Evolutionary conservation across 768 basidiomycete genomes (phyloP).

Genomic region (Mycena belliarum): DNA sequence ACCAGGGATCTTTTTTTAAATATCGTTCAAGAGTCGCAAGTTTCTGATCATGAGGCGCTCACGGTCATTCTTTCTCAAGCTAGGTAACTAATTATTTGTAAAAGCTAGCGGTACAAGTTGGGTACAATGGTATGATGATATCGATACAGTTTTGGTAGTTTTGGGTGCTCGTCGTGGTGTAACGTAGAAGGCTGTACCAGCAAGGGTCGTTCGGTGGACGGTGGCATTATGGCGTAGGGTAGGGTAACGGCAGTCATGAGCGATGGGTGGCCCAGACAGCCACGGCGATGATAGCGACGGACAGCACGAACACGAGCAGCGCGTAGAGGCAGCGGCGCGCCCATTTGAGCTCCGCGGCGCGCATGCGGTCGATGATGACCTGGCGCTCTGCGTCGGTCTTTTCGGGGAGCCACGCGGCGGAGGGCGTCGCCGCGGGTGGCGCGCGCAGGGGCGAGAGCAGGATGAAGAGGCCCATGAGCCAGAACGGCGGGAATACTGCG

Average conservation of each 20-base stretch:
- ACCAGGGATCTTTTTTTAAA: no score
- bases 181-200: no score
- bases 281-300: constrained; percentile 34
- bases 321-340: constrained; percentile 57
- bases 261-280: constrained; percentile 31
- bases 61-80: no score
- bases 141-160: constrained; percentile 18
- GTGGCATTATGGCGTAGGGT: no score
- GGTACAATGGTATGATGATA: constrained; percentile 13
- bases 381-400: constrained; percentile 54
- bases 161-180: no score
- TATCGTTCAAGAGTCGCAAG: no score
- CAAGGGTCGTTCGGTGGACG: no score
- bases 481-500: constrained; percentile 63
- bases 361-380: constrained; percentile 47
- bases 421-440: constrained; percentile 30
- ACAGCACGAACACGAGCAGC: constrained; percentile 44
- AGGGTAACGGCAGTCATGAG: neutral
- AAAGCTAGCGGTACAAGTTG: constrained; percentile 10
- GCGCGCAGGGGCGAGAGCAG: constrained; percentile 54
- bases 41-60: no score
- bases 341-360: constrained; percentile 55
- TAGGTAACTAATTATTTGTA: no score
- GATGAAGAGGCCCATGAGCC: constrained; percentile 61
- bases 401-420: constrained; percentile 53